Evolutionary conservation across 1,284 basidiomycete genomes (phyloP).

Genomic region (Boletus smithii): DNA sequence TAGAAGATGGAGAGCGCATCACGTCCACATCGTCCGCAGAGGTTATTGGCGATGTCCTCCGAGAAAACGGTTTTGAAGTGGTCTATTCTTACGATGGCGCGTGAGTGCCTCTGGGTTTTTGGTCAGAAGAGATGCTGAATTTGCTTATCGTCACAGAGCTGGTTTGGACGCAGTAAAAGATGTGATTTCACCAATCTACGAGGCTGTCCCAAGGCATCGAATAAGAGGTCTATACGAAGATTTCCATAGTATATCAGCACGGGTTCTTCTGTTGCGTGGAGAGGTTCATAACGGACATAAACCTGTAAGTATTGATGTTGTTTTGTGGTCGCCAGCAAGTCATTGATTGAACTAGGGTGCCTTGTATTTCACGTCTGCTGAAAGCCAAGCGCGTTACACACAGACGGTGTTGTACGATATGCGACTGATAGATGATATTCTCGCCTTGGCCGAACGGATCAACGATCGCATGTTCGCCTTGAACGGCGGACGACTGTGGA

Average conservation of each 20-base stretch:
- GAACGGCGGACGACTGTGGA: conserved; percentile 41
- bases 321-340: not conserved
- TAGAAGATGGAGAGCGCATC: conserved; percentile 23
- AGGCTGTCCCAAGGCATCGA: conserved; percentile 33
- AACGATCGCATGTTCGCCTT: conserved; percentile 35
- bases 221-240: conserved; percentile 42
- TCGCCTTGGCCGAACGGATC: conserved; percentile 34
- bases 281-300: conserved; percentile 42
- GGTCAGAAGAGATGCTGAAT: not conserved
- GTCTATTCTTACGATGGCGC: conserved; percentile 37
- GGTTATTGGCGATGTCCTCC: conserved; percentile 33
- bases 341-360: conserved; percentile 30
- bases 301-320: conserved; percentile 32
- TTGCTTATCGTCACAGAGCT: conserved; percentile 25
- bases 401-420: conserved; percentile 38
- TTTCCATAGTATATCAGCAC: conserved; percentile 31
- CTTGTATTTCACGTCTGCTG: conserved; percentile 38
- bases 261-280: conserved; percentile 41
- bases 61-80: conserved; percentile 37
- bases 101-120: conserved; percentile 26
- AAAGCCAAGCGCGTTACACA: conserved; percentile 34
- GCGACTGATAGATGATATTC: conserved; percentile 30
- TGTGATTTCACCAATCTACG: conserved; percentile 36
- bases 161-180: conserved; percentile 41
- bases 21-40: conserved; percentile 25